Base-by-base conservation (phyloP, 208 protist species). In the Ichthyophonus hoferi region DNA sequence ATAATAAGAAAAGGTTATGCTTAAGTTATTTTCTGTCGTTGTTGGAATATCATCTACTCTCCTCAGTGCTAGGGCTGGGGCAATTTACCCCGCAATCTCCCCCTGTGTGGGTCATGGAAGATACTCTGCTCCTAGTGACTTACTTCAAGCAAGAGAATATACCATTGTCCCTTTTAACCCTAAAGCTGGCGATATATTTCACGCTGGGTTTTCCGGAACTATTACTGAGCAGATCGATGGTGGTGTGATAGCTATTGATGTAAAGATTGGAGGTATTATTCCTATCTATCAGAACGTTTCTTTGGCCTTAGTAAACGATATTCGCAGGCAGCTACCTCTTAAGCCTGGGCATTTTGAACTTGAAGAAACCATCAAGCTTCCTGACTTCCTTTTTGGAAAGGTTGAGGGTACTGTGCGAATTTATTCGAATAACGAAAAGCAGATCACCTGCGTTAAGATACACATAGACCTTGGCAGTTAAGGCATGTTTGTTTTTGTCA, bases 401-500 rank as follows among this genome's bases (percentile, higher is more conserved):
- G 81, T 85, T n/a, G 38, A 85, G 33, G 81, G 81, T 35, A 85
- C 39, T 14, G 0, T 85, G n/a, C 24, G 41, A 40, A 0, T 85
- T 7, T 50, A 41, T 7, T 17, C 24, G 3, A 7, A 85, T 12
- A 85, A 40, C 0, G 39, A 58, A 33, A 85, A 58, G 81, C 81
- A 85, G 81, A 58, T 85, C 17, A 85, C 81, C 24, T 85, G 81
- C 40, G n/a, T 85, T 7, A 17, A 85, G 14, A 38, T 85, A n/a
- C n/a, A 85, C 81, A 58, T 85, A 0, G 17, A 43, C 14, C 81
- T 85, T 0, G 81, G 81, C 38, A 37, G 31, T 31, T 85, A 85
- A 58, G n/a, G 43, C 24, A 67, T n/a, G n/a, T n/a, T n/a, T n/a
- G n/a, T n/a, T n/a, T n/a, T n/a, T n/a, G n/a, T n/a, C n/a, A n/a